Evolutionary conservation across 2,329 filamentous ascomycete species (phyloP).

Genomic region (Parasarocladium wereldwijsianum): DNA sequence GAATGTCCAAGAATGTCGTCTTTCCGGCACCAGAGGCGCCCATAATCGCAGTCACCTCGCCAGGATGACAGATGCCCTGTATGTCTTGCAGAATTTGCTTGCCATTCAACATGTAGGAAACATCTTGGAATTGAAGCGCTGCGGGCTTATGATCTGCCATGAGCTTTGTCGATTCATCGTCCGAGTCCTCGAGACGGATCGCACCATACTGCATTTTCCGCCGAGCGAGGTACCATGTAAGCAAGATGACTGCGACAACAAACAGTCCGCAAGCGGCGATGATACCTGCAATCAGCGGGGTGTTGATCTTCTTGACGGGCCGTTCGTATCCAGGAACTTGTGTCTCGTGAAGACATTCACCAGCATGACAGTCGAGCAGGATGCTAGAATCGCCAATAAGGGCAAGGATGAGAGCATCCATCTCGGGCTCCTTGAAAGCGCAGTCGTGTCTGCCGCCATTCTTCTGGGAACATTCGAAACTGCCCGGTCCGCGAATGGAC

Average conservation of each 20-base stretch:
- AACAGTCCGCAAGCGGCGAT: slow-evolving; percentile 80
- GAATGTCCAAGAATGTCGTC: slow-evolving; percentile 90
- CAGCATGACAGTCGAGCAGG: slow-evolving; percentile 63
- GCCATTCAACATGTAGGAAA: slow-evolving; percentile 75
- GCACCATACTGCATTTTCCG: slow-evolving; percentile 55
- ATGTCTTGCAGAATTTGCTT: slow-evolving; percentile 73
- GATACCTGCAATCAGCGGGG: slow-evolving; percentile 83
- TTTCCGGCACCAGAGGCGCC: slow-evolving; percentile 95
- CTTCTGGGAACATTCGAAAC: slow-evolving; percentile 59
- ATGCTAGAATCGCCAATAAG: slow-evolving; percentile 92
- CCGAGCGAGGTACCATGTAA: slow-evolving; percentile 78
- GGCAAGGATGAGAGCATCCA: slow-evolving; percentile 77
- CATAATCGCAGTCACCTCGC: slow-evolving; percentile 97
- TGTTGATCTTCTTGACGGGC: slow-evolving; percentile 91
- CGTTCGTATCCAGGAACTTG: slow-evolving; percentile 83
- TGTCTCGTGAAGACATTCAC: slow-evolving; percentile 86
- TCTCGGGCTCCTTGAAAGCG: slow-evolving; percentile 77
- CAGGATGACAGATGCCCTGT: slow-evolving; percentile 76
- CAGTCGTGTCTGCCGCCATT: slow-evolving; percentile 52
- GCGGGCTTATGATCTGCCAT: slow-evolving; percentile 88
- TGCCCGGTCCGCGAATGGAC: slow-evolving; percentile 73
- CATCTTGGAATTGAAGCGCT: slow-evolving; percentile 73
- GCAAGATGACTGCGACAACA: slow-evolving; percentile 69
- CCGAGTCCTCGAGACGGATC: slow-evolving; percentile 76
- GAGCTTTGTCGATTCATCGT: slow-evolving; percentile 73